Evolutionary conservation across 208 protist genomes (phyloP).

Genomic region (Angomonas ambiguus): DNA sequence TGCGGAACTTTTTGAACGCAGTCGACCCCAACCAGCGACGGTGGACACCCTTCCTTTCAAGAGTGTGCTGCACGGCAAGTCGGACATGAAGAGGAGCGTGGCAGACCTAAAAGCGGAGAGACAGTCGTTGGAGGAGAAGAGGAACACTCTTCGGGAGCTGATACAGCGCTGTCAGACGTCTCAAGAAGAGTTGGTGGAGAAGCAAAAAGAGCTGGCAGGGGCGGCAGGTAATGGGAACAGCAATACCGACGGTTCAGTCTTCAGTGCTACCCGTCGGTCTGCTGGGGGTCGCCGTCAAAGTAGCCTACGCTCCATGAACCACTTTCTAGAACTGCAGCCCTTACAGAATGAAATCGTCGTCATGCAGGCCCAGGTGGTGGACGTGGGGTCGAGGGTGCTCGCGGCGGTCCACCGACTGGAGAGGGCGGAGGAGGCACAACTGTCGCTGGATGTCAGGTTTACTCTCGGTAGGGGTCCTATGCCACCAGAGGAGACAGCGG

Average conservation of each 20-base stretch:
- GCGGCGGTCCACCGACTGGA: constrained; percentile 23
- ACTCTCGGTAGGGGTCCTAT: constrained; percentile 36
- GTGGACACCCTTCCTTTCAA: constrained; percentile 6
- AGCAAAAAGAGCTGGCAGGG: neutral
- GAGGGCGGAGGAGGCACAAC: constrained; percentile 17
- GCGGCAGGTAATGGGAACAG: neutral
- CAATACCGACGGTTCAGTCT: neutral
- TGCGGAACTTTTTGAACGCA: neutral
- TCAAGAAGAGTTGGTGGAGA: constrained; percentile 8
- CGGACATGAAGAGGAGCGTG: neutral
- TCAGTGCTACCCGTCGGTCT: neutral
- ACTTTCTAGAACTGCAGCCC: neutral
- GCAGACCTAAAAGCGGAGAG: neutral
- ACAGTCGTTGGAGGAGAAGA: constrained; percentile 12
- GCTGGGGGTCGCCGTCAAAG: constrained; percentile 6
- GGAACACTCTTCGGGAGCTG: constrained; percentile 19
- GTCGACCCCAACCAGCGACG: neutral
- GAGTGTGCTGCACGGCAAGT: neutral
- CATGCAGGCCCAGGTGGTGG: constrained; percentile 15
- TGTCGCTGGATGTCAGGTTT: constrained; percentile 29
- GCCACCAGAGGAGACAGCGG: constrained; percentile 11
- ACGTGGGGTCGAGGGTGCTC: constrained; percentile 24
- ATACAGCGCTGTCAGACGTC: constrained; percentile 3
- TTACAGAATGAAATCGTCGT: constrained; percentile 14
- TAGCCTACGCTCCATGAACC: constrained; percentile 12